Conservation (phyloP, 2,329 filamentous ascomycete genomes). For the Pestalotiopsis sp. region DNA sequence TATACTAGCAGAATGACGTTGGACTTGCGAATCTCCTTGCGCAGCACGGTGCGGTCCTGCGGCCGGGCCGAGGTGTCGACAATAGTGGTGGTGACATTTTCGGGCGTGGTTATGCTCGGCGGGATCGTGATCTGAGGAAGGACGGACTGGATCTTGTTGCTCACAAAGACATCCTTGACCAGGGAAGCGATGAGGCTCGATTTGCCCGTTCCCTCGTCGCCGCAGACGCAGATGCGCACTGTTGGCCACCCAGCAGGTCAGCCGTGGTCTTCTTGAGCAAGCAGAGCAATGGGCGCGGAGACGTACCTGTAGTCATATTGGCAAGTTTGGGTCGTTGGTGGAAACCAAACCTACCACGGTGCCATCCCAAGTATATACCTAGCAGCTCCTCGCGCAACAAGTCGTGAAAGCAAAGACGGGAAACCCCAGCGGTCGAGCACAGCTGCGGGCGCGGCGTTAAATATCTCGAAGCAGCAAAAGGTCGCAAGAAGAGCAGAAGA, state of each 20-base stretch:
- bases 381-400: neutral
- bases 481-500: neutral
- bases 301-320: slow-evolving; percentile 19
- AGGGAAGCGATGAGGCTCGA: slow-evolving; percentile 92
- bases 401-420: slow-evolving; percentile 17
- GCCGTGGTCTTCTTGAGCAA: neutral
- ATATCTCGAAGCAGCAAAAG: neutral
- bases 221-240: slow-evolving; percentile 94
- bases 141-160: slow-evolving; percentile 91
- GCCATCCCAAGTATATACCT: slow-evolving; percentile 14
- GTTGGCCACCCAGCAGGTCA: neutral
- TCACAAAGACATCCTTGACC: slow-evolving; percentile 96
- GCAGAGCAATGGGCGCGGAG: neutral
- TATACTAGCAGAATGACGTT: slow-evolving; percentile 98
- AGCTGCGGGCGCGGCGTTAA: neutral
- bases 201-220: slow-evolving; percentile 94
- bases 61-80: slow-evolving; percentile 96
- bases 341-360: slow-evolving; percentile 9
- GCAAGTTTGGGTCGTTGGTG: neutral
- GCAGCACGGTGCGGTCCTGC: slow-evolving; percentile 85
- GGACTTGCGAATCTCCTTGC: slow-evolving; percentile 93
- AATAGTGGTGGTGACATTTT: slow-evolving; percentile 96
- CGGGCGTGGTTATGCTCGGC: slow-evolving; percentile 87
- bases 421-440: neutral
- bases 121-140: slow-evolving; percentile 95